phyloP scores from a whole-genome alignment of 768 basidiomycete genomes.

The Hericium rajendrae region DNA sequence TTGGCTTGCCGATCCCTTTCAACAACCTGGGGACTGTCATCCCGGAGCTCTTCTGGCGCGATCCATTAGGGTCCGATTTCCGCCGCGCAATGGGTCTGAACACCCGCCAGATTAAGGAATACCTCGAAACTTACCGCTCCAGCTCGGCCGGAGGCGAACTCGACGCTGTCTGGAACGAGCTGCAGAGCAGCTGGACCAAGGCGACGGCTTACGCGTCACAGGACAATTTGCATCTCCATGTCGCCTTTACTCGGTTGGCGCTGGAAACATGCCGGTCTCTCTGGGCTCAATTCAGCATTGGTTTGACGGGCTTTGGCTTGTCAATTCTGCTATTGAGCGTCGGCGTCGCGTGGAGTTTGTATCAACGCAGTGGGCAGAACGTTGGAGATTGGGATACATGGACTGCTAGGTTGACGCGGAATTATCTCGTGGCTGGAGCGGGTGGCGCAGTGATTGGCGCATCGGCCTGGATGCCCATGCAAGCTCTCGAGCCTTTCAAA shows the following conservation, averaged over 20 bases:
- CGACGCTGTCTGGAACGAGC: slow-evolving; percentile 46
- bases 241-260: slow-evolving; percentile 50
- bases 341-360: slow-evolving; percentile 46
- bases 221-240: slow-evolving; percentile 14
- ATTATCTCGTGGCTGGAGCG: not conserved
- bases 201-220: not conserved
- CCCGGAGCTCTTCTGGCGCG: slow-evolving; percentile 79
- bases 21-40: slow-evolving; percentile 90
- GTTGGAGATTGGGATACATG: slow-evolving; percentile 33
- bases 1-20: slow-evolving; percentile 91
- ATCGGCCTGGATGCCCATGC: not conserved
- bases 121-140: slow-evolving; percentile 67
- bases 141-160: slow-evolving; percentile 68
- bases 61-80: slow-evolving; percentile 30
- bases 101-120: slow-evolving; percentile 62
- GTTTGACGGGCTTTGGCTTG: slow-evolving; percentile 69
- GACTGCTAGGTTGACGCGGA: slow-evolving; percentile 18
- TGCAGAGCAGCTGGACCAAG: slow-evolving; percentile 25
- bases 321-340: slow-evolving; percentile 46
- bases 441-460: slow-evolving; percentile 5
- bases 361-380: slow-evolving; percentile 34
- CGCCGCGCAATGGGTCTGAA: slow-evolving; percentile 60
- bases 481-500: slow-evolving; percentile 6
- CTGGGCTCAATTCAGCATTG: slow-evolving; percentile 91
- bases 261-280: slow-evolving; percentile 68